Evolutionary conservation across 805 yeast species (phyloP), one percentile per base, ranked within the genome.

Genomic region (Kuraishia cidri): DNA sequence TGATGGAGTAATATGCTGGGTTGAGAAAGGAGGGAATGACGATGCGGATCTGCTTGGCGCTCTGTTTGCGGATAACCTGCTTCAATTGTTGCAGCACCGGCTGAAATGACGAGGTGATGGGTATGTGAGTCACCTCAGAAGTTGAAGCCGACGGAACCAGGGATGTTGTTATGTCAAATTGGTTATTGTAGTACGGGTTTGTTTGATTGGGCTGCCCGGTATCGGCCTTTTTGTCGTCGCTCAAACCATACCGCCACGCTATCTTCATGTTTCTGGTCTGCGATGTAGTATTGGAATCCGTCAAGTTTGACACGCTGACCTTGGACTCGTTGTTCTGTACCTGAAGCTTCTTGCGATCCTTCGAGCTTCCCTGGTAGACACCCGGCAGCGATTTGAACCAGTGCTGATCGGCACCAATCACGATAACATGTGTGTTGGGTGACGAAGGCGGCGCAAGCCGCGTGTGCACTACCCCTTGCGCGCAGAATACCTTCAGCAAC

Each of bases 201-300:
- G n/a, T n/a, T n/a, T n/a, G n/a, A n/a, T 40, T 25, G 15, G 15
- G 15, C n/a, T 37, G 47, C 43, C 42, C 51, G 33, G 47, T 44
- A 35, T 42, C n/a, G n/a, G n/a, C n/a, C n/a, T n/a, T 29, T 28
- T 55, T 58, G 31, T 62, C 60, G 16, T 62, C 62, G 34, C 64
- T 56, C 31, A 69, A 45, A 1, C 90, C 92, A 48, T 88, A 88
- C 46, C 97, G 71, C 97, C 97, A 88, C 1, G 97, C 97, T 43
- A 88, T 88, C 49, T 79, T 83, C 67, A 88, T 60, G 41, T 79
- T 84, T 5, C 58, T 50, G 9, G 44, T 47, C 28, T 37, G 37
- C 25, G 9, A 39, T 32, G 36, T 37, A 15, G 37, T 23, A 39
- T 39, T 29, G 43, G 40, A 35, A 38, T 69, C 71, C 3, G 73